Evolutionary conservation across 257 asterid species (phyloP).

Genomic region (Coffea canephora): DNA sequence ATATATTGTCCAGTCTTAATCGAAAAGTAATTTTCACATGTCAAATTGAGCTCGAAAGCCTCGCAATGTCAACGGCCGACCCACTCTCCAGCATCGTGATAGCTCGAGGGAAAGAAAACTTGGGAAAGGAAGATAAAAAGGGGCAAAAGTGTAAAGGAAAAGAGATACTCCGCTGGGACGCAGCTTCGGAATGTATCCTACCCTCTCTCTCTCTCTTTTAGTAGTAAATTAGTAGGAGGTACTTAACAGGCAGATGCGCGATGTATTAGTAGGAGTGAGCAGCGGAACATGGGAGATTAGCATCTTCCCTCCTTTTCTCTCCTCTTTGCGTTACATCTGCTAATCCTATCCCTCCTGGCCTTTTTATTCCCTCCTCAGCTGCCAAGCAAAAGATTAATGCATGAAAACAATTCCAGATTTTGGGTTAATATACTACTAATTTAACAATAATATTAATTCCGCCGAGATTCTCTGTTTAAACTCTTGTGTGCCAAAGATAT

Average conservation of each 20-base stretch:
- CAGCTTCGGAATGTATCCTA: no score
- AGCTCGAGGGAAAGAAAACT: neutral
- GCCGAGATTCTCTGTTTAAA: neutral
- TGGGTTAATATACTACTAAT: neutral
- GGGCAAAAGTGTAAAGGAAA: neutral
- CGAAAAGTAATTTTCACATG: no score
- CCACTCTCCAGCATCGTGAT: no score
- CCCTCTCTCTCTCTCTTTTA: no score
- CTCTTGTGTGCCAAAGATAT: neutral
- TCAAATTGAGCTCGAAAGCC: no score
- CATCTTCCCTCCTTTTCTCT: neutral
- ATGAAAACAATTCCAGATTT: neutral
- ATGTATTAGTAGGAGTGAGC: no score
- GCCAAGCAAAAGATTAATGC: neutral
- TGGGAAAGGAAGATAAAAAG: neutral
- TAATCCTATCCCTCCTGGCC: constrained; percentile 18
- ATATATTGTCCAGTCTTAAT: no score
- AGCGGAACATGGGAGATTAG: no score
- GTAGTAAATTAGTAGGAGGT: no score
- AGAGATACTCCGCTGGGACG: neutral
- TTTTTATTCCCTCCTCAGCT: constrained; percentile 10
- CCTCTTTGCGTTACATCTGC: neutral
- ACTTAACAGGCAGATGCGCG: no score
- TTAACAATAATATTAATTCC: neutral
- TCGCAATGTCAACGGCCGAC: no score